A percentile compares a stretch with the other conserved stretches of the same genome.
Conservation (phyloP, 164 flowering plant species). For the Annona cherimola region DNA sequence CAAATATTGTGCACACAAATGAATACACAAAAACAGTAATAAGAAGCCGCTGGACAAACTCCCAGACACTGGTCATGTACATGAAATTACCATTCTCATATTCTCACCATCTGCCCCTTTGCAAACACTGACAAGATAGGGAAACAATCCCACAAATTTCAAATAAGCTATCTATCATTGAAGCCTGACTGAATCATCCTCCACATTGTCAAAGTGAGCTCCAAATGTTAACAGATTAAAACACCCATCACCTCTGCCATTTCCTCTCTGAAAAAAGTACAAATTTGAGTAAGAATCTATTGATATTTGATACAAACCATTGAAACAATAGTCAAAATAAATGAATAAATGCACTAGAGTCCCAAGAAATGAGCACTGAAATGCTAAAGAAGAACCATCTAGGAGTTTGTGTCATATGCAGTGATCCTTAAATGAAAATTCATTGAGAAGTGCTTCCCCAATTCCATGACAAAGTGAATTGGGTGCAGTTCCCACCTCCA, state of each 20-base stretch:
- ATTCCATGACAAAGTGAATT: too few relatives aligned
- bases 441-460: too few relatives aligned
- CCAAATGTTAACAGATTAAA: neutral
- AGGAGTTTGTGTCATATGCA: too few relatives aligned
- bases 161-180: neutral
- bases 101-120: neutral
- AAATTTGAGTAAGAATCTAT: neutral
- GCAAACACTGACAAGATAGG: neutral
- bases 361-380: too few relatives aligned
- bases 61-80: neutral
- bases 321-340: neutral
- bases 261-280: constrained; percentile 51
- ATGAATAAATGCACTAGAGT: neutral
- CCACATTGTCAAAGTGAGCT: neutral
- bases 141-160: neutral
- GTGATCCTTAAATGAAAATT: too few relatives aligned
- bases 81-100: constrained; percentile 1
- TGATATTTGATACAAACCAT: neutral
- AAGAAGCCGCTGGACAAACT: neutral
- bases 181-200: neutral
- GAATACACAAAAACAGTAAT: neutral
- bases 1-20: neutral
- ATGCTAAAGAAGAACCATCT: too few relatives aligned
- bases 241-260: constrained; percentile 57
- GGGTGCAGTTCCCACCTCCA: too few relatives aligned